These are phyloP conservation scores for Priceomyces medius DNA, from an alignment of 805 yeast species.

Conservation along the genomic window DNA sequence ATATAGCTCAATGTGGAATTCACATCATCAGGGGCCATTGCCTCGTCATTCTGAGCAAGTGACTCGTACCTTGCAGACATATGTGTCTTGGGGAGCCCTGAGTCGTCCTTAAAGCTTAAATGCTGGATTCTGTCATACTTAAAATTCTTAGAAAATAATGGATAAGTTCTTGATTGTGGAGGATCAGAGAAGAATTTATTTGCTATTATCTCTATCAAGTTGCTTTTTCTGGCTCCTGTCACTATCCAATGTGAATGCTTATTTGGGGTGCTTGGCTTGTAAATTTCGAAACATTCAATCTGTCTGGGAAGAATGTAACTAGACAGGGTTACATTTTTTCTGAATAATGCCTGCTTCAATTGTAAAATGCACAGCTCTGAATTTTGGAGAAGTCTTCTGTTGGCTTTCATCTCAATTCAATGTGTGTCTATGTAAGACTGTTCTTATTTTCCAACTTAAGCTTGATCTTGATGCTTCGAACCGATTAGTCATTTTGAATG, in stretches of 20 bases:
- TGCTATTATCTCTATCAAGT: conserved; percentile 55
- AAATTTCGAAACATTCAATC: conserved; percentile 24
- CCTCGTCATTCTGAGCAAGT: conserved; percentile 65
- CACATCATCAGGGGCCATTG: conserved; percentile 57
- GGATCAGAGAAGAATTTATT: conserved; percentile 56
- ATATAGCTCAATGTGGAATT: conserved; percentile 55
- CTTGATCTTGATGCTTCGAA: too few relatives aligned
- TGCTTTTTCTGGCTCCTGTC: conserved; percentile 48
- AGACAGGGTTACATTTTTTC: conserved; percentile 6
- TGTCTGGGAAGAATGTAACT: conserved; percentile 24
- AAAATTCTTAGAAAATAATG: conserved; percentile 35
- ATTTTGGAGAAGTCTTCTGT: not conserved
- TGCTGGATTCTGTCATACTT: conserved; percentile 32
- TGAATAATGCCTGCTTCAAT: conserved; percentile 26
- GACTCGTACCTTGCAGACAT: conserved; percentile 87
- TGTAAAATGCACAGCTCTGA: conserved; percentile 11
- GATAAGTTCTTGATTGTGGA: conserved; percentile 52
- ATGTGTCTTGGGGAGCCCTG: conserved; percentile 56
- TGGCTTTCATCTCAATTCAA: not conserved
- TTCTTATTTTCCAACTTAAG: too few relatives aligned
- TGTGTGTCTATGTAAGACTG: too few relatives aligned
- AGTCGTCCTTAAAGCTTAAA: conserved; percentile 33
- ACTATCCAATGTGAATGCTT: conserved; percentile 30
- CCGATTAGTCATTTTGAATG: too few relatives aligned
- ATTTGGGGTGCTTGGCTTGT: conserved; percentile 11